These are phyloP conservation scores for Oryza meyeriana DNA, from an alignment of 176 grass and related monocot genomes.

Conservation along the genomic window DNA sequence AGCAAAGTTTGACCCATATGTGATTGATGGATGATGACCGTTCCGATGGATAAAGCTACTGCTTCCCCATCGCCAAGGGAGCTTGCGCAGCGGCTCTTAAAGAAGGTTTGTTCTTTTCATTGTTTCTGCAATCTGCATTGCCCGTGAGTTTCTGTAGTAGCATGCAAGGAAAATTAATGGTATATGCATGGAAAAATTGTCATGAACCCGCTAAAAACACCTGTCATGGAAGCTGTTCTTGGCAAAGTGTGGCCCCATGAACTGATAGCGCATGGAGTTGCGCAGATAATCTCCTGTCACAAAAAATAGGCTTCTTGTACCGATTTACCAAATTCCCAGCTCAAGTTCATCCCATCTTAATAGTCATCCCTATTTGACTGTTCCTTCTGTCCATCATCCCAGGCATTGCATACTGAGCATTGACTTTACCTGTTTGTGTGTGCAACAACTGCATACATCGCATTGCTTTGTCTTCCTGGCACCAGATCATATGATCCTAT, in stretches of 20 bases:
- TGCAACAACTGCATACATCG: neutral
- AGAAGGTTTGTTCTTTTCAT: constrained; percentile 15
- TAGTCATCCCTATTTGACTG: neutral
- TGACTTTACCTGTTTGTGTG: neutral
- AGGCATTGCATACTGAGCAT: neutral
- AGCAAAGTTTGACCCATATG: neutral
- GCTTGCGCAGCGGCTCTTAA: constrained; percentile 57
- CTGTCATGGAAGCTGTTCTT: neutral
- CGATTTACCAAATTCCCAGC: too few species aligned
- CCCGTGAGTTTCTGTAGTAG: neutral
- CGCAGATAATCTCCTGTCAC: neutral
- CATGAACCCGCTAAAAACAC: neutral
- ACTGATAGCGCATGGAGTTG: neutral
- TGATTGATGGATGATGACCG: constrained; percentile 90
- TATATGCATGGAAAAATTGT: neutral
- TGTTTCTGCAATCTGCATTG: neutral
- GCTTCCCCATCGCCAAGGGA: constrained; percentile 43
- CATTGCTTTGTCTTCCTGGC: neutral
- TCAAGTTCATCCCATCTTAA: too few species aligned
- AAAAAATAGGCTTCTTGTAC: too few species aligned
- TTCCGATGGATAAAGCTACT: constrained; percentile 72
- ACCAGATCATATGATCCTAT: neutral
- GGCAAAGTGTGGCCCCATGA: neutral
- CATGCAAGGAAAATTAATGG: neutral
- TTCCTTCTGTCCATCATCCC: neutral